phyloP scores from a whole-genome alignment of 352 stramenopile genomes.

The Globisporangium rhizosaccharum region DNA sequence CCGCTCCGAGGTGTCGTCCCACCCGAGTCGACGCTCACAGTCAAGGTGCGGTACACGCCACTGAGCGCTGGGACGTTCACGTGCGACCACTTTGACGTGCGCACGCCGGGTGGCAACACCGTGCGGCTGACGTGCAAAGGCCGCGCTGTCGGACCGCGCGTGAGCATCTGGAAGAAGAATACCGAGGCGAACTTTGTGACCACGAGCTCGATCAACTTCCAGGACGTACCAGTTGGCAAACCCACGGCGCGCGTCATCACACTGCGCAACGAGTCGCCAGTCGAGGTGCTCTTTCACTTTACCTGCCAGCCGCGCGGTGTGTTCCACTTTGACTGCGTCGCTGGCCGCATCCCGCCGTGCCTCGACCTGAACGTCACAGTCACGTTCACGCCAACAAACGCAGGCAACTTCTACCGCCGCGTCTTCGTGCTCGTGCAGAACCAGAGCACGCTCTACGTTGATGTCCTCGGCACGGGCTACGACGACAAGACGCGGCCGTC shows the following conservation, averaged over 20 bases:
- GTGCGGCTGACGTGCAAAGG: slow-evolving; percentile 73
- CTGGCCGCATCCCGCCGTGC: slow-evolving; percentile 74
- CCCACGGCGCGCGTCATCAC: slow-evolving; percentile 66
- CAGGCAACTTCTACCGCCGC: slow-evolving; percentile 90
- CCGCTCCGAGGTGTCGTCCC: slow-evolving; percentile 62
- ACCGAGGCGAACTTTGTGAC: slow-evolving; percentile 58
- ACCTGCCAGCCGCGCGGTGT: slow-evolving; percentile 62
- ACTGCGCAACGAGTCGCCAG: slow-evolving; percentile 74
- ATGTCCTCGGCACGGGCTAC: slow-evolving; percentile 87
- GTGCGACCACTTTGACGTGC: slow-evolving; percentile 88
- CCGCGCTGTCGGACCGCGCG: slow-evolving; percentile 42
- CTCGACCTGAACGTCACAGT: slow-evolving; percentile 80
- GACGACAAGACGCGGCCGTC: slow-evolving; percentile 87
- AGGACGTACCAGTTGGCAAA: slow-evolving; percentile 71
- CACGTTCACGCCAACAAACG: slow-evolving; percentile 62
- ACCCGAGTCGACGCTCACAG: slow-evolving; percentile 56
- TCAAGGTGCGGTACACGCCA: slow-evolving; percentile 81
- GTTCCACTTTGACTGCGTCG: slow-evolving; percentile 83
- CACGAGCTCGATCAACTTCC: slow-evolving; percentile 86
- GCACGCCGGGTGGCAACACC: slow-evolving; percentile 84
- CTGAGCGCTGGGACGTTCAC: slow-evolving; percentile 83
- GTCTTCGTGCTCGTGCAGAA: slow-evolving; percentile 86
- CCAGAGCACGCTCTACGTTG: slow-evolving; percentile 80
- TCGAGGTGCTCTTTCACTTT: slow-evolving; percentile 77
- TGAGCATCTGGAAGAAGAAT: slow-evolving; percentile 85